Conservation (phyloP, 2,329 filamentous ascomycete species). For the Aspergillus ochraceoroseus region DNA sequence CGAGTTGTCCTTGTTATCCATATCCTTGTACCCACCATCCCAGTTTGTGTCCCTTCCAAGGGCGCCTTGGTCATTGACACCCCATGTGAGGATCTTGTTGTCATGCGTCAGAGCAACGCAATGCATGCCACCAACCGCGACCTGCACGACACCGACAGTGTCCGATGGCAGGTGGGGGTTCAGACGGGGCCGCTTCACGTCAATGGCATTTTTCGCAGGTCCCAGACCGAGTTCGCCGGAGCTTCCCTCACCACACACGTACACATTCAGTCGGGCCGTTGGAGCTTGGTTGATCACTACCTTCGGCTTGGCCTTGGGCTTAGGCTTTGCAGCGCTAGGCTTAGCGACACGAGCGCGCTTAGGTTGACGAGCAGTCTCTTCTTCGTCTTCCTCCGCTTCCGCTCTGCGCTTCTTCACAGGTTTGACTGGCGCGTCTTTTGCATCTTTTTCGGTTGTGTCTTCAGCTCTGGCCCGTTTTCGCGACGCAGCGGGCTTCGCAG, state of each 20-base stretch:
- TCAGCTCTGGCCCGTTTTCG: constrained; percentile 25
- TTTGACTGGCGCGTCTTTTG: constrained; percentile 16
- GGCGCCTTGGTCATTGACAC: constrained; percentile 79
- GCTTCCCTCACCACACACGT: constrained; percentile 73
- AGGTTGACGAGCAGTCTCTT: constrained; percentile 25
- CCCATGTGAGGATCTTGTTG: constrained; percentile 80
- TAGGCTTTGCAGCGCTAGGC: constrained; percentile 29
- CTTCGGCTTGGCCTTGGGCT: constrained; percentile 33
- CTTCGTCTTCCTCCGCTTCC: constrained; percentile 28
- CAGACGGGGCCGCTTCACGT: constrained; percentile 69
- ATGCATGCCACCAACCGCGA: constrained; percentile 80
- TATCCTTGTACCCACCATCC: constrained; percentile 57
- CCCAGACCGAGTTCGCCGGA: constrained; percentile 81
- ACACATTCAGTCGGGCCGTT: constrained; percentile 58
- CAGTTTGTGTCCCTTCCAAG: constrained; percentile 69
- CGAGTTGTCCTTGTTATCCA: constrained; percentile 37
- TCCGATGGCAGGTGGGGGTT: constrained; percentile 57
- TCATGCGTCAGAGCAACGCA: constrained; percentile 69
- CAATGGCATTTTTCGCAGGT: constrained; percentile 58
- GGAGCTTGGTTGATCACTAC: constrained; percentile 60
- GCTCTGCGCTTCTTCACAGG: constrained; percentile 36
- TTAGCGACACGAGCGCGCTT: constrained; percentile 32
- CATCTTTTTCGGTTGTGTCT: constrained; percentile 19
- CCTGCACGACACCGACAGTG: constrained; percentile 63
- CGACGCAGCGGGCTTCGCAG: constrained; percentile 19